Conservation (phyloP, 2,329 filamentous ascomycete genomes). For the Penicillium brevicompactum region DNA sequence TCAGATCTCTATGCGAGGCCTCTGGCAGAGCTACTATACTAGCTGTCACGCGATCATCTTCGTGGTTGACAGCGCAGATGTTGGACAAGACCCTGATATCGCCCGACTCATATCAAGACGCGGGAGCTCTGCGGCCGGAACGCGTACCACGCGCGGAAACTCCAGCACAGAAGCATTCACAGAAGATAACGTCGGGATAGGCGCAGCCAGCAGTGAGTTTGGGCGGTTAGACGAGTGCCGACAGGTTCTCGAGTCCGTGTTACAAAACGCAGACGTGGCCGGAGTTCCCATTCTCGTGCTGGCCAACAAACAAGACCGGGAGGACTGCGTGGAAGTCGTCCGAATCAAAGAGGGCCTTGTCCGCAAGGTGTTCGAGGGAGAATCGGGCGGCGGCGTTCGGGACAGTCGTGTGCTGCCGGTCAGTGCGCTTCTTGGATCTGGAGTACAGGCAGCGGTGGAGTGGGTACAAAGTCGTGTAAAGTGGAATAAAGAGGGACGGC, state of each 20-base stretch:
- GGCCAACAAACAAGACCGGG: conserved; percentile 96
- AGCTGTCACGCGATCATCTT: conserved; percentile 97
- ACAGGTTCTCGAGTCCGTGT: conserved; percentile 83
- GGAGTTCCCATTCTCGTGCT: conserved; percentile 90
- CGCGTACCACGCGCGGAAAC: conserved; percentile 7
- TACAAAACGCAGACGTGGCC: conserved; percentile 83
- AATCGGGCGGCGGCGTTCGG: conserved; percentile 80
- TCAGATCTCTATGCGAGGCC: conserved; percentile 80
- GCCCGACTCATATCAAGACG: conserved; percentile 44
- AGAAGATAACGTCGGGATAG: conserved; percentile 39
- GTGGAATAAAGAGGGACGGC: conserved; percentile 93
- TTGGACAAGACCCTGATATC: conserved; percentile 77
- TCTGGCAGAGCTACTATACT: conserved; percentile 96
- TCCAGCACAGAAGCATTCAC: conserved; percentile 28
- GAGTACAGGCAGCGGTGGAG: conserved; percentile 93
- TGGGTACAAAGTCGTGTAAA: conserved; percentile 90
- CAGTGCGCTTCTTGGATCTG: conserved; percentile 78
- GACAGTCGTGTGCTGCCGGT: conserved; percentile 91
- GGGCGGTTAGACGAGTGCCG: conserved; percentile 81
- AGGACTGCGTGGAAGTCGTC: conserved; percentile 97
- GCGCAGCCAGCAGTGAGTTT: conserved; percentile 39
- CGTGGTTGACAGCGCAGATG: conserved; percentile 92
- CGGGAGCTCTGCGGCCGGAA: conserved; percentile 29
- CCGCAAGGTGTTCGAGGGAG: conserved; percentile 91
- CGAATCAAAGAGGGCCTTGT: conserved; percentile 96